These are phyloP conservation scores for Jackrogersella minutella DNA, from an alignment of 495 filamentous ascomycete species.

Conservation along the genomic window DNA sequence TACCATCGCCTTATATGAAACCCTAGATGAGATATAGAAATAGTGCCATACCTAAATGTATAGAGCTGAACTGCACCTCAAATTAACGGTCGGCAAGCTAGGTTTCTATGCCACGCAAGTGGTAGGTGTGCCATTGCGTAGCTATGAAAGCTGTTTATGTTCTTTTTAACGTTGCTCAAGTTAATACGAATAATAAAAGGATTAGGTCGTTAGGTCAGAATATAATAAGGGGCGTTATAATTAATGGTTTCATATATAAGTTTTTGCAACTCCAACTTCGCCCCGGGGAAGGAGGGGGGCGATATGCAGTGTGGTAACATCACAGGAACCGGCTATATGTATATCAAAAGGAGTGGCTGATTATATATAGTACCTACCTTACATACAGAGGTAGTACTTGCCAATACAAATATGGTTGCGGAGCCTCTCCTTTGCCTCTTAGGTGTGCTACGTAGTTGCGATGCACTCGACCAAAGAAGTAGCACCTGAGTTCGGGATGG, in stretches of 20 bases:
- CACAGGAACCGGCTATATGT: neutral
- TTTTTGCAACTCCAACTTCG: too few species aligned
- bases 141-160: neutral
- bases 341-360: neutral
- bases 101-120: neutral
- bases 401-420: constrained; percentile 8
- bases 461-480: constrained; percentile 19
- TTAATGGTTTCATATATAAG: neutral
- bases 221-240: neutral
- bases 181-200: too few species aligned
- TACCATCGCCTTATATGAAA: constrained; percentile 11
- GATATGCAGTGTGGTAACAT: constrained; percentile 4
- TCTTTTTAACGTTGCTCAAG: too few species aligned
- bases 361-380: neutral
- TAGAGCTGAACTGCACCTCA: neutral
- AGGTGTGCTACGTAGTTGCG: neutral
- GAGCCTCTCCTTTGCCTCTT: neutral
- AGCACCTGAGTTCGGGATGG: neutral
- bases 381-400: neutral
- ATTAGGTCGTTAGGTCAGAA: neutral
- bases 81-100: neutral
- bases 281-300: neutral
- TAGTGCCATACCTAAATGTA: neutral
- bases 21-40: neutral
- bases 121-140: neutral